These are phyloP conservation scores for Peronosclerospora sorghi DNA, from an alignment of 352 stramenopile genomes.

Conservation along the genomic window DNA sequence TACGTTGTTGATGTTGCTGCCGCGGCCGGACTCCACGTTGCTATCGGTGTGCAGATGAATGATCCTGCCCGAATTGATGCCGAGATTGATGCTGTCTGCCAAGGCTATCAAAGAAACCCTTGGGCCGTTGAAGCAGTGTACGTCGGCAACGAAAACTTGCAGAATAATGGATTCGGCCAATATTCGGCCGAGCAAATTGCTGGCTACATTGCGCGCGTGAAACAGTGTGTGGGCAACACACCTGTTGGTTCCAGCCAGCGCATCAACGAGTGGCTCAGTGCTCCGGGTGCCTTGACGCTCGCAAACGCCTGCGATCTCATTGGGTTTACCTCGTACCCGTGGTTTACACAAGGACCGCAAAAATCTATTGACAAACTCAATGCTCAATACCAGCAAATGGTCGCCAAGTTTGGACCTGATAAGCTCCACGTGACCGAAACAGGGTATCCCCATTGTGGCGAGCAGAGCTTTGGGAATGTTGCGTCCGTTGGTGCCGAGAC, in stretches of 20 bases:
- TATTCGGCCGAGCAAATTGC: conserved; percentile 26
- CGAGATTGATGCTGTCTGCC: conserved; percentile 45
- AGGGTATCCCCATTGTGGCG: conserved; percentile 35
- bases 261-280: conserved; percentile 48
- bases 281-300: conserved; percentile 16
- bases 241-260: conserved; percentile 52
- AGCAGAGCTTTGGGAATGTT: conserved; percentile 14
- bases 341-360: conserved; percentile 27
- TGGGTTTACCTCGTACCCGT: conserved; percentile 38
- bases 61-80: conserved; percentile 24
- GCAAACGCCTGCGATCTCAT: conserved; percentile 20
- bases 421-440: conserved; percentile 48
- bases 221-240: conserved; percentile 31
- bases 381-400: conserved; percentile 34
- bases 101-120: conserved; percentile 22
- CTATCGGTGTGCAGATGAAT: conserved; percentile 42
- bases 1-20: conserved; percentile 40
- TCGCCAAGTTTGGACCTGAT: conserved; percentile 22
- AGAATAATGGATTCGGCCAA: conserved; percentile 29
- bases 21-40: conserved; percentile 31
- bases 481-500: conserved; percentile 24
- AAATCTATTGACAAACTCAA: conserved; percentile 38
- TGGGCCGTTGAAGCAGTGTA: conserved; percentile 45
- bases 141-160: conserved; percentile 65
- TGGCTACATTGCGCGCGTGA: conserved; percentile 35